Percentiles rank a stretch among this genome's conserved stretches.
These are phyloP conservation scores for Acanthamoeba polyphaga DNA, from an alignment of 208 protist species.

Conservation along the genomic window DNA sequence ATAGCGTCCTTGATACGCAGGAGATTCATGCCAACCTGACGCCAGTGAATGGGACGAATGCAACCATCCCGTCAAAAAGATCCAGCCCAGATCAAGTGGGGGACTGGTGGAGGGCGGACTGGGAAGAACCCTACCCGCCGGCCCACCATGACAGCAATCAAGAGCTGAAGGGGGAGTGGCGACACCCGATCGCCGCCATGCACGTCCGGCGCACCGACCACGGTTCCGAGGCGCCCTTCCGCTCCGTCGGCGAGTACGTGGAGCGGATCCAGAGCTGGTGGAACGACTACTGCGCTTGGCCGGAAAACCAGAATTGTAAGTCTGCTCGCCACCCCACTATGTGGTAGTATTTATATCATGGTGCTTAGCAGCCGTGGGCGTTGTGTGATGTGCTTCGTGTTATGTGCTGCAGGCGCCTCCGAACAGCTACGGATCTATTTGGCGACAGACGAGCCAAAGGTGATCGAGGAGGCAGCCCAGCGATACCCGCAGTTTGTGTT, in stretches of 20 bases:
- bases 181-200: conserved; percentile 18
- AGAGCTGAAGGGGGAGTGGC: not conserved
- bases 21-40: not conserved
- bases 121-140: not conserved
- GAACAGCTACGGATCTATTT: not conserved
- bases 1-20: not conserved
- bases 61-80: not conserved
- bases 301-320: not conserved
- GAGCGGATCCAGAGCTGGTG: conserved; percentile 7
- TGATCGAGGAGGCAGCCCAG: not conserved
- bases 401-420: not conserved
- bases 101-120: not conserved
- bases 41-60: not conserved
- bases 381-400: no score
- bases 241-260: not conserved
- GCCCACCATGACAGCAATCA: no score
- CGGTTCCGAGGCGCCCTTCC: conserved; percentile 13
- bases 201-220: conserved; percentile 37
- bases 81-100: not conserved
- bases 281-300: not conserved
- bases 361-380: no score
- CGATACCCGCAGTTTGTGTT: not conserved
- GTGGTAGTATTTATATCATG: no score
- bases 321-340: no score
- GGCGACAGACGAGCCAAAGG: conserved; percentile 6